Base-by-base conservation (phyloP, 805 yeast species). In the Debaryomyces prosopidis region DNA sequence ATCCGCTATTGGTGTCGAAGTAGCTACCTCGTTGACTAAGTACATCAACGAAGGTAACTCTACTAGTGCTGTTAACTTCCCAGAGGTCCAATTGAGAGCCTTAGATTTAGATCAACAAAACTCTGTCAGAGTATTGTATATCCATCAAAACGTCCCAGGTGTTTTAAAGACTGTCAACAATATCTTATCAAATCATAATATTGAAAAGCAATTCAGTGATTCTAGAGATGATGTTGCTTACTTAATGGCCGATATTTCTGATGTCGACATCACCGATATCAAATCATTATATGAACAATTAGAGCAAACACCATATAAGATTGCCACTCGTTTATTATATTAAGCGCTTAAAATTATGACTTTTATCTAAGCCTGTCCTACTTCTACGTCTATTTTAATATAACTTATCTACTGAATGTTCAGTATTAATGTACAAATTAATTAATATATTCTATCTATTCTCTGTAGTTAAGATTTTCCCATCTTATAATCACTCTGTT, bases 131-230 rank as follows among this genome's bases (percentile, higher is more conserved):
- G 96, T 94, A 35, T 77, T 94, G 59, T 94, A 94, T 73, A 87
- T 91, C 62, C 99, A 94, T 75, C 94, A 88, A 72, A 94, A 94
- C 71, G 97, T 94, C 59, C 99, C 99, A 23, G 99, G 99, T 82
- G 99, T 94, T 46, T 80, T 94, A 80, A 88, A 89, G 68, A 89
- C 96, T 35, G 99, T 94, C 61, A 94, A 94, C 79, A 92, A 92
- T 76, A 89, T 94, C 58, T 82, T 94, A 69, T 87, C 96, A 47
- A 84, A 84, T 66, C 91, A 94, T 79, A 94, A 94, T 73, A 94
- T 94, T 69, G 97, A 91, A 73, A 92, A 94, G 73, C 99, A 94
- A 76, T 94, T 84, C 73, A 87, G 97, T n/a, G 98, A 94, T 68
- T 90, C 97, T 19, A 82, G 87, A 64, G 96, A 96, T 53, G 96